These are phyloP conservation scores for Colletotrichum trifolii DNA, from an alignment of 2,329 filamentous ascomycete genomes.

Conservation along the genomic window DNA sequence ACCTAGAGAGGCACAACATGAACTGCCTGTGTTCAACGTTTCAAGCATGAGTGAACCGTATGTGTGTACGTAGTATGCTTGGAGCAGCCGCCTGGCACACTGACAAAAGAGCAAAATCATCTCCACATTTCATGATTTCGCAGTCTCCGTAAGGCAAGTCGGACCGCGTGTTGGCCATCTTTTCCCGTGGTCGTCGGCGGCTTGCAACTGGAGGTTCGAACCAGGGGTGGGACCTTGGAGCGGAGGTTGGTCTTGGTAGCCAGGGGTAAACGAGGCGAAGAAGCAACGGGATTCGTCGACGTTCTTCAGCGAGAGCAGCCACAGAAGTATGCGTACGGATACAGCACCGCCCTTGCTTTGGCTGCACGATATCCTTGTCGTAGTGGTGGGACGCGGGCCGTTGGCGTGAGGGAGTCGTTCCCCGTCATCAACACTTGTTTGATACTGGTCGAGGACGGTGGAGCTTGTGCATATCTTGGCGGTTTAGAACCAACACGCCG, in stretches of 20 bases:
- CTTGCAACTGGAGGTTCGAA: not conserved
- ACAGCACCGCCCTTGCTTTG: not conserved
- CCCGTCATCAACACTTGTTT: constrained; percentile 8
- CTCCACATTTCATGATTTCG: not conserved
- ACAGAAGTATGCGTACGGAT: not conserved
- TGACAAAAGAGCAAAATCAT: not conserved
- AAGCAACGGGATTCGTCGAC: constrained; percentile 17
- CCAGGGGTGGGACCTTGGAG: too few species aligned
- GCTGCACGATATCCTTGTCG: constrained; percentile 1
- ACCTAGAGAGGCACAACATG: not conserved
- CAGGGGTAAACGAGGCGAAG: not conserved
- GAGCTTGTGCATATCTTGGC: constrained; percentile 17
- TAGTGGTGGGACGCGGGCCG: constrained; percentile 5
- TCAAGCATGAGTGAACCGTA: too few species aligned
- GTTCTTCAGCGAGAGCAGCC: constrained; percentile 17
- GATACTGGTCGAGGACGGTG: constrained; percentile 1
- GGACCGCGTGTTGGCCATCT: not conserved
- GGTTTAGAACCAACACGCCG: constrained; percentile 11
- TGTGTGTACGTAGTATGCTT: too few species aligned
- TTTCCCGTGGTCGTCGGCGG: not conserved
- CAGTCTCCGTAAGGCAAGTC: constrained; percentile 4
- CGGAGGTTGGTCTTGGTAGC: not conserved
- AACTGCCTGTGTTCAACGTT: too few species aligned
- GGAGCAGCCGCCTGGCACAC: not conserved
- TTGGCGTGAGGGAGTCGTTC: constrained; percentile 22